Base-by-base conservation (phyloP, 208 protist genomes). In the Ichthyophonus hoferi region DNA sequence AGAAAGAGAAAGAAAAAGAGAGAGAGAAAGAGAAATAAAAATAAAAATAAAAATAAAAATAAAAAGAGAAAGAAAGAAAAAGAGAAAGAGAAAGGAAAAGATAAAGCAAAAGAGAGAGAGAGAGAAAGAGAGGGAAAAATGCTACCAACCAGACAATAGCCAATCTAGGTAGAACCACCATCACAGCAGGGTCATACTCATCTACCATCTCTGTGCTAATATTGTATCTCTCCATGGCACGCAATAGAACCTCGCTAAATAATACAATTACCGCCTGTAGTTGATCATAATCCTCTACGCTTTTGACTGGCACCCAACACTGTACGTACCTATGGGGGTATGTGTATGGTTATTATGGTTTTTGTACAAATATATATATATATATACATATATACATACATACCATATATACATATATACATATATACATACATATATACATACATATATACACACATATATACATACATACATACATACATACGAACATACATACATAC, bases 121-220 rank as follows among this genome's bases (percentile, higher is more conserved):
- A 86, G 82, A 86, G 82, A 58, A 76, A 81, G 77, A 38, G 35
- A 39, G 77, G 33, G 77, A 81, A 81, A 81, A 2, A 81, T 81
- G 33, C 33, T 12, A 38, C 2, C 35, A 38, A 31, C 2, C 33
- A 81, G 33, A 12, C 2, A 14, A 39, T 31, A 39, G 50, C 24
- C 14, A n/a, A 24, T 67, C 14, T 67, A 24, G 7, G 50, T 67
- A 67, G 7, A 24, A 67, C 50, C 14, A 67, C 50, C 50, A 67
- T 67, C 50, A 67, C 14, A n/a, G 50, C 50, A 24, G 50, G 50
- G 50, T 67, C 50, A 67, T 67, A 67, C 14, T 67, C 50, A 67
- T 67, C 50, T 24, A 67, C 50, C 14, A 24, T 24, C 50, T 67
- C 50, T 7, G 50, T 24, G 7, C 14, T 67, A 24, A 67, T 24